Conservation (phyloP, 2,329 filamentous ascomycete species). For the Periconia digitata region DNA sequence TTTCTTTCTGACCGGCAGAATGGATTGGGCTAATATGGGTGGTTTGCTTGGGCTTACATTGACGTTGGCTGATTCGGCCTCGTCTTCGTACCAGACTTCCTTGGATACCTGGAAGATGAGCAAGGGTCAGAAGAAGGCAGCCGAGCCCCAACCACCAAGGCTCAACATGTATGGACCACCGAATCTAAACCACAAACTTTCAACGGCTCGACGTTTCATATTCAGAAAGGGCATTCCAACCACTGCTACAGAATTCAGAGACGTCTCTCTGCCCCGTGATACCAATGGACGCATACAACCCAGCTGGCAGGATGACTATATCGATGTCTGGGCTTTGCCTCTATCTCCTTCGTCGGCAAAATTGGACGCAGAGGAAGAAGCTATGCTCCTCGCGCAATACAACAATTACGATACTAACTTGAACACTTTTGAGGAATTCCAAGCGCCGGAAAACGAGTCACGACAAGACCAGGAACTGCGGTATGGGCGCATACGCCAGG, state of each 20-base stretch:
- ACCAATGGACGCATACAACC: conserved; percentile 51
- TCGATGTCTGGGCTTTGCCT: conserved; percentile 84
- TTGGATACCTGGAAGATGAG: conserved; percentile 34
- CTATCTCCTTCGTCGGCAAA: conserved; percentile 44
- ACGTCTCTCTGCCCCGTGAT: conserved; percentile 25
- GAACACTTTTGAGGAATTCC: conserved; percentile 36
- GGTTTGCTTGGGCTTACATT: conserved; percentile 84
- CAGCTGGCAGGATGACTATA: conserved; percentile 73
- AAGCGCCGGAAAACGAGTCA: conserved; percentile 29
- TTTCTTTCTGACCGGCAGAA: conserved; percentile 78
- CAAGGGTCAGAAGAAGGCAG: conserved; percentile 14
- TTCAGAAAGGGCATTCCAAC: conserved; percentile 81
- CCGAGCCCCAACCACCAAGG: conserved; percentile 24
- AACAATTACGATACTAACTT: conserved; percentile 22
- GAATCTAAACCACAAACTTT: conserved; percentile 78
- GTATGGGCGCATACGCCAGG: conserved; percentile 57
- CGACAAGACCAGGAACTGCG: conserved; percentile 40
- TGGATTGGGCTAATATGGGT: conserved; percentile 75
- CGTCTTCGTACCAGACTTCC: conserved; percentile 50
- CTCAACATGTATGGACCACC: conserved; percentile 72
- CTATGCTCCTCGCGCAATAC: conserved; percentile 22
- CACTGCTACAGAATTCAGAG: conserved; percentile 65
- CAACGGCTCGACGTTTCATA: conserved; percentile 81
- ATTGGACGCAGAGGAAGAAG: conserved; percentile 14
- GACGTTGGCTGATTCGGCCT: conserved; percentile 72